Evolutionary conservation across 305 asterid genomes (phyloP), one percentile per base, ranked within the genome.

Genomic region (Fraxinus latifolia): DNA sequence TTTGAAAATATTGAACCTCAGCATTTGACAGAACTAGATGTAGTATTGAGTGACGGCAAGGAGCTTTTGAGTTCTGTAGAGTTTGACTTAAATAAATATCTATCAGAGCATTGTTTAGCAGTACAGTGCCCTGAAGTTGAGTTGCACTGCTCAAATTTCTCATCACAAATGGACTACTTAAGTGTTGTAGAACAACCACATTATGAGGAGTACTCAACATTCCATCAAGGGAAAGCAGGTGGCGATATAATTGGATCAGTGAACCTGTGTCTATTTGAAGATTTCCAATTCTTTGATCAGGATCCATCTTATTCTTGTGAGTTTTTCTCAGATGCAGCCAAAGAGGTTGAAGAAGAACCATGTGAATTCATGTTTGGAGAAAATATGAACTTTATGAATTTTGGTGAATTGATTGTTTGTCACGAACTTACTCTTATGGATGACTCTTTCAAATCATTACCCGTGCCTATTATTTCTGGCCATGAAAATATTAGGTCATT

Each of bases 351-450:
- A 75, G 82, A 80, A 83, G 92, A 92, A 89, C 82, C 85, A 53
- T 89, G 92, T 84, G 94, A 89, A 81, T 81, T 89, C 76, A 85
- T 91, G 91, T 93, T 91, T 86, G 89, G 85, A 74, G 92, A 94
- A 88, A 85, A 92, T 81, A 91, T 86, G 90, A 90, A 86, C 81
- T 93, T 93, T 82, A 88, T 80, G 88, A 88, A 86, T 88, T 91
- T 92, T 77, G 82, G 87, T 77, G 90, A 91, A 83, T 82, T 96
- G 87, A 79, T 96, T 76, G 96, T 92, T 90, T 88, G 89, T 79
- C 90, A 90, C 77, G 98, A 96, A 89, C 98, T 96, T 80, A 92
- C 91, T 81, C 95, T 91, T 44, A 65, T 85, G 83, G 98, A 93
- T 82, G 94, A 87, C 84, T 86, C 92, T 79, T 96, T 95, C 83